A percentile compares a stretch with the other conserved stretches of the same genome.
phyloP scores from a whole-genome alignment of 768 basidiomycete genomes.

The Clavulina sp. region DNA sequence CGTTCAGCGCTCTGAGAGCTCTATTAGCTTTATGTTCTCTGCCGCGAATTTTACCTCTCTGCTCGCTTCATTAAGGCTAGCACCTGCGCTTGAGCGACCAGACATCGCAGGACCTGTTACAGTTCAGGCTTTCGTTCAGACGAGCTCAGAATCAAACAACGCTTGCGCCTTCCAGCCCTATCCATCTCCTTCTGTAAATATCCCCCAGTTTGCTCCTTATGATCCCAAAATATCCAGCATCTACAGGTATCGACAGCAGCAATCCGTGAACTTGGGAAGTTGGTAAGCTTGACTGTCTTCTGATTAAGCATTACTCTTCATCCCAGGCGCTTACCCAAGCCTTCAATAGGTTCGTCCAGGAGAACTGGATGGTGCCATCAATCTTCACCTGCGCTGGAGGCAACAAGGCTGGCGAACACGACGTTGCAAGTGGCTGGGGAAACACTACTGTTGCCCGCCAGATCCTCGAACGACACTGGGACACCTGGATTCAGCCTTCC shows the following conservation, averaged over 20 bases:
- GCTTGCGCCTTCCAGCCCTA: not conserved
- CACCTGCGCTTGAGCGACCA: not conserved
- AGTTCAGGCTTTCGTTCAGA: not conserved
- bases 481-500: conserved; percentile 43
- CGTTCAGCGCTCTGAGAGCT: too few relatives aligned
- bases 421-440: conserved; percentile 49
- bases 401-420: conserved; percentile 35
- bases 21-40: not conserved
- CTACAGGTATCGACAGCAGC: conserved; percentile 45
- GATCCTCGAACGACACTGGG: conserved; percentile 51
- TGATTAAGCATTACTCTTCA: not conserved
- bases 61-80: not conserved
- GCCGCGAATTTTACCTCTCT: not conserved
- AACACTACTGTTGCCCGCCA: conserved; percentile 24
- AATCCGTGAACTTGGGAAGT: conserved; percentile 46
- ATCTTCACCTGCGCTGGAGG: conserved; percentile 41
- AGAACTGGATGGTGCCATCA: conserved; percentile 59
- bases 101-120: not conserved
- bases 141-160: not conserved
- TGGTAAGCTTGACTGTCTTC: conserved; percentile 23
- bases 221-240: conserved; percentile 32
- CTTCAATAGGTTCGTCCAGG: conserved; percentile 43
- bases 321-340: conserved; percentile 4
- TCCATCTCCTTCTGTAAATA: conserved; percentile 9
- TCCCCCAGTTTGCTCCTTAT: conserved; percentile 30